Percentiles rank a stretch among this genome's conserved stretches.
These are phyloP conservation scores for Colletotrichum sp. DNA, from an alignment of 2,329 filamentous ascomycete species.

Conservation along the genomic window DNA sequence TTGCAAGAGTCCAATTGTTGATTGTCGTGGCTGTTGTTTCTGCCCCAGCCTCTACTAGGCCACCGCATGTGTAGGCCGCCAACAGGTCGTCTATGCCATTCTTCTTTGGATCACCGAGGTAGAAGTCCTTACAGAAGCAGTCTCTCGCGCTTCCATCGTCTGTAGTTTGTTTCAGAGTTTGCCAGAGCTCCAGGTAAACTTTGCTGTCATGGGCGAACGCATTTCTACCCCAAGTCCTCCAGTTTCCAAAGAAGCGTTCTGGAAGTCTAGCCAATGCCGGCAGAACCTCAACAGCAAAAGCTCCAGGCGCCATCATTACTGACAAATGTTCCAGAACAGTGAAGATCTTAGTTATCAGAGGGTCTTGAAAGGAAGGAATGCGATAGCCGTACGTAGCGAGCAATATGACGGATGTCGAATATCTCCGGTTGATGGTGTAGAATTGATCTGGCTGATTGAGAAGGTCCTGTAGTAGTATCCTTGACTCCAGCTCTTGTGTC, in stretches of 20 bases:
- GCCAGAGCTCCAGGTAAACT: background rate
- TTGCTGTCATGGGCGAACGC: background rate
- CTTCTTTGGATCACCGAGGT: background rate
- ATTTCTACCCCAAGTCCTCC: background rate
- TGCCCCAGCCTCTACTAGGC: background rate
- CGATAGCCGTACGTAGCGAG: background rate
- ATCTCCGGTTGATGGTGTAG: background rate
- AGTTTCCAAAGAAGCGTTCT: background rate
- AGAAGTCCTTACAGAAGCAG: background rate
- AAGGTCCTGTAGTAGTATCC: background rate
- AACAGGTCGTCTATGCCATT: background rate
- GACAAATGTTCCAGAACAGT: background rate
- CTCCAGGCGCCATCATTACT: background rate
- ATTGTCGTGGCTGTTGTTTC: background rate
- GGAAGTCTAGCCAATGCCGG: background rate
- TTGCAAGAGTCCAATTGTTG: background rate
- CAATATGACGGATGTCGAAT: background rate
- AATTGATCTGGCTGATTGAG: background rate
- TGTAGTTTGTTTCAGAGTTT: background rate
- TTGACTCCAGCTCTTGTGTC: background rate
- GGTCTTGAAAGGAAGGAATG: conserved; percentile 28
- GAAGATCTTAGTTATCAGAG: background rate
- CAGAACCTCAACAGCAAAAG: background rate
- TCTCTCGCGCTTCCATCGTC: background rate
- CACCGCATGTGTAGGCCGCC: background rate